phyloP scores from a whole-genome alignment of 306 rosid species.

The Pachyrhizus erosus region DNA sequence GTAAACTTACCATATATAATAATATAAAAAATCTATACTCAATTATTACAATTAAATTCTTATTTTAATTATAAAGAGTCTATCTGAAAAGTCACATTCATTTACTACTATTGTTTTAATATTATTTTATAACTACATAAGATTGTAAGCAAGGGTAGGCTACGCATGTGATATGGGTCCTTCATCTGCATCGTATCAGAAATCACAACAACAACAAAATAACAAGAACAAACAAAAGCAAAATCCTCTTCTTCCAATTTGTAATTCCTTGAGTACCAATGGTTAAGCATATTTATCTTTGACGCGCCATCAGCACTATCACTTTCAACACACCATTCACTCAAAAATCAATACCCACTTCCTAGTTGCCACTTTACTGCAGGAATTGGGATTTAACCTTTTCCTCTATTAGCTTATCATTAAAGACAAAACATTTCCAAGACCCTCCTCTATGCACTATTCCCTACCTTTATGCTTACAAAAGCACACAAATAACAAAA shows the following conservation, averaged over 20 bases:
- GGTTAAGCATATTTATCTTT: slow-evolving; percentile 28
- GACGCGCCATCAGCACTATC: slow-evolving; percentile 39
- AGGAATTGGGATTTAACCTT: slow-evolving; percentile 40
- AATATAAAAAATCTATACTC: no score
- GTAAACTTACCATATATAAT: no score
- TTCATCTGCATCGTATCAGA: slow-evolving; percentile 19
- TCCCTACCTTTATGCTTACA: slow-evolving; percentile 29
- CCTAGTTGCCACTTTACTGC: slow-evolving; percentile 18
- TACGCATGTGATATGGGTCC: slow-evolving; percentile 45
- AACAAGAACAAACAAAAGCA: slow-evolving; percentile 40
- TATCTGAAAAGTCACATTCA: slow-evolving; percentile 5
- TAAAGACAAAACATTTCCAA: slow-evolving; percentile 40
- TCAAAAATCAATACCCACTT: slow-evolving; percentile 45
- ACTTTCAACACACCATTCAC: slow-evolving; percentile 44
- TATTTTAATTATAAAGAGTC: background rate
- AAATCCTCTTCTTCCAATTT: slow-evolving; percentile 29
- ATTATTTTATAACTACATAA: background rate
- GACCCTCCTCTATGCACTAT: slow-evolving; percentile 32
- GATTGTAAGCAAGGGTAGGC: slow-evolving; percentile 27
- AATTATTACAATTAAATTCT: no score
- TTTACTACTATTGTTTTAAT: background rate
- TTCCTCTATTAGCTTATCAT: slow-evolving; percentile 37
- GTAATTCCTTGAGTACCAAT: slow-evolving; percentile 44
- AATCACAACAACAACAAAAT: slow-evolving; percentile 27
- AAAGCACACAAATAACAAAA: slow-evolving; percentile 47